phyloP scores from a whole-genome alignment of 176 grass and related monocot genomes.

The Phoenix dactylifera region DNA sequence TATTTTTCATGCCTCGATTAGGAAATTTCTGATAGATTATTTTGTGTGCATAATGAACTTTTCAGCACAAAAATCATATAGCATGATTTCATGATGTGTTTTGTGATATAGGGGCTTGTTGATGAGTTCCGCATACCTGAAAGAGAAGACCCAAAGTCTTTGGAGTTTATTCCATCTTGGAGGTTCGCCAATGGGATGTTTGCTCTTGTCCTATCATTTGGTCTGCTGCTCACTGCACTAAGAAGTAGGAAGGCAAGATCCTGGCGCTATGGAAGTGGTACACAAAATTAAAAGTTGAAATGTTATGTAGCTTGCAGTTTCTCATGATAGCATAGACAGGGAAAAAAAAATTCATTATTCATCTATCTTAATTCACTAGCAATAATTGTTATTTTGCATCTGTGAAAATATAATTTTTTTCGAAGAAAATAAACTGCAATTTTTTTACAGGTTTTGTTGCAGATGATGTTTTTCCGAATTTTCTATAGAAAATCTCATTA shows the following conservation, averaged over 20 bases:
- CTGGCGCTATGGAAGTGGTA: constrained; percentile 94
- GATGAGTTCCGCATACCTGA: constrained; percentile 74
- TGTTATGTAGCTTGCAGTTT: no score
- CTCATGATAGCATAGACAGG: neutral
- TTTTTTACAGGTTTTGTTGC: no score
- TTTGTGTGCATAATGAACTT: no score
- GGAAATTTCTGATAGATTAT: no score
- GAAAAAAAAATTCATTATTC: neutral
- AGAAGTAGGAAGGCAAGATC: constrained; percentile 92
- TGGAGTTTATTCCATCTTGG: constrained; percentile 63
- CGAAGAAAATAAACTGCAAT: no score
- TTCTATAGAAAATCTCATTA: no score
- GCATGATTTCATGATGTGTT: neutral
- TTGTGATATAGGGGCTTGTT: constrained; percentile 53
- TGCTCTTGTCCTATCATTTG: constrained; percentile 79
- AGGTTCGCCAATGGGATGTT: constrained; percentile 97
- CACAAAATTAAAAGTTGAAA: neutral
- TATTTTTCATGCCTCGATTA: no score
- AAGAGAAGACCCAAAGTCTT: constrained; percentile 54
- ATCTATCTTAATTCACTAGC: constrained; percentile 5
- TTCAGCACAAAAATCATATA: no score
- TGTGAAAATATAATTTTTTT: no score
- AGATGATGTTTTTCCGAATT: no score
- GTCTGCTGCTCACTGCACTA: constrained; percentile 84
- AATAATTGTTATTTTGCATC: neutral